These are phyloP conservation scores for Cetradonia linearis DNA, from an alignment of 495 filamentous ascomycete genomes.

Conservation along the genomic window DNA sequence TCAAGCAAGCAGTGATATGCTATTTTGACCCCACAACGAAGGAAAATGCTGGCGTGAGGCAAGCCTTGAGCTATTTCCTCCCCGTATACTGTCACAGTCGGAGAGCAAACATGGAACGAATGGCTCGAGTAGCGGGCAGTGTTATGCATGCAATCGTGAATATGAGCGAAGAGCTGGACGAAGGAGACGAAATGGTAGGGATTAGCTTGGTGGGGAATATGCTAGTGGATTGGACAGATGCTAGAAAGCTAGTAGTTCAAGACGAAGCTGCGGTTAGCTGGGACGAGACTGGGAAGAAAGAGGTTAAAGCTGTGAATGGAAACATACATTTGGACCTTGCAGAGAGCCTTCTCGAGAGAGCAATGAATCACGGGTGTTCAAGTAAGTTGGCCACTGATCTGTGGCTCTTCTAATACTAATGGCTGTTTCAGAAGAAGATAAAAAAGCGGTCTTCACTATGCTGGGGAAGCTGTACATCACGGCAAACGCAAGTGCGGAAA, in stretches of 20 bases:
- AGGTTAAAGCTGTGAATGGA: conserved; percentile 44
- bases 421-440: conserved; percentile 59
- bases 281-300: conserved; percentile 37
- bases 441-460: conserved; percentile 66
- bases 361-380: conserved; percentile 40
- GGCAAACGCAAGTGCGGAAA: conserved; percentile 26
- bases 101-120: conserved; percentile 65
- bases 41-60: conserved; percentile 75
- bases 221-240: conserved; percentile 92
- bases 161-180: conserved; percentile 49
- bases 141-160: conserved; percentile 54
- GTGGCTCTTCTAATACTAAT: conserved; percentile 32
- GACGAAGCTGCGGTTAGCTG: conserved; percentile 43
- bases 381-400: conserved; percentile 42
- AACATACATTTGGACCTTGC: conserved; percentile 63
- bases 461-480: conserved; percentile 71
- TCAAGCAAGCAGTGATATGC: conserved; percentile 69
- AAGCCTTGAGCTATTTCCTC: conserved; percentile 88
- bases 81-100: conserved; percentile 87
- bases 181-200: conserved; percentile 72
- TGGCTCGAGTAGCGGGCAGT: conserved; percentile 59
- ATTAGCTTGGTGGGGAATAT: conserved; percentile 65
- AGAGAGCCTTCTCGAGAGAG: conserved; percentile 47
- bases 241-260: conserved; percentile 69
- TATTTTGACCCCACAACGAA: conserved; percentile 86